Evolutionary conservation across 768 basidiomycete genomes (phyloP).

Genomic region (Chalciporus pseudorubinellus): DNA sequence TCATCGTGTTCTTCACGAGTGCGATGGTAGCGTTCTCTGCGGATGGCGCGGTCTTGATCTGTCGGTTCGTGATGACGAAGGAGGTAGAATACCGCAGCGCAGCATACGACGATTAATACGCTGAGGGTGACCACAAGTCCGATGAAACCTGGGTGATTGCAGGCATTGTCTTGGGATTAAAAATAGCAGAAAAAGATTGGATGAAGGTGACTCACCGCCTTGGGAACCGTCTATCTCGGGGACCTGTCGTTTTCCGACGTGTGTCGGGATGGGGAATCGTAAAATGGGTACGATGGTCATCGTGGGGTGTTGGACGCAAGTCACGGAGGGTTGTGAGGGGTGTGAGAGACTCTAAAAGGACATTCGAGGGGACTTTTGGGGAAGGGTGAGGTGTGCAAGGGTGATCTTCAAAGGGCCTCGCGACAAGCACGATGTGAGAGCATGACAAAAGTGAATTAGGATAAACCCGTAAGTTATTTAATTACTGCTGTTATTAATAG

Average conservation of each 20-base stretch:
- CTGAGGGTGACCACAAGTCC: slow-evolving; percentile 55
- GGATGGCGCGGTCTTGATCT: slow-evolving; percentile 37
- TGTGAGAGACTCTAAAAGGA: neutral
- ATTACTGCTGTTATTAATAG: too few species aligned
- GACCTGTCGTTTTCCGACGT: slow-evolving; percentile 27
- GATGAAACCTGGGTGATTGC: slow-evolving; percentile 56
- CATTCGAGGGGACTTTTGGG: neutral
- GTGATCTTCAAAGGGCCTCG: neutral
- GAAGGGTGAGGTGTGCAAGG: neutral
- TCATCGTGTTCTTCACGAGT: slow-evolving; percentile 23
- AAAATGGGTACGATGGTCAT: neutral
- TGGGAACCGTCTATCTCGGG: slow-evolving; percentile 52
- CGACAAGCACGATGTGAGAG: neutral
- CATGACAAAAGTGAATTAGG: neutral
- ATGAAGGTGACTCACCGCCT: slow-evolving; percentile 37
- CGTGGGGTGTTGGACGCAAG: neutral
- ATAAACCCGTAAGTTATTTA: too few species aligned
- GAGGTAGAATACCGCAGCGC: slow-evolving; percentile 54
- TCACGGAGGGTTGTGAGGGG: neutral
- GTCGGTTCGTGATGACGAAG: slow-evolving; percentile 48
- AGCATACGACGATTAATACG: slow-evolving; percentile 51
- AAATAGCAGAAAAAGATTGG: neutral
- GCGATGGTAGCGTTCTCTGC: slow-evolving; percentile 31
- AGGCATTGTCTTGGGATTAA: too few species aligned
- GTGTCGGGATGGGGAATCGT: neutral